Base-by-base conservation (phyloP, 305 asterid species). In the Fraxinus angustifolia region DNA sequence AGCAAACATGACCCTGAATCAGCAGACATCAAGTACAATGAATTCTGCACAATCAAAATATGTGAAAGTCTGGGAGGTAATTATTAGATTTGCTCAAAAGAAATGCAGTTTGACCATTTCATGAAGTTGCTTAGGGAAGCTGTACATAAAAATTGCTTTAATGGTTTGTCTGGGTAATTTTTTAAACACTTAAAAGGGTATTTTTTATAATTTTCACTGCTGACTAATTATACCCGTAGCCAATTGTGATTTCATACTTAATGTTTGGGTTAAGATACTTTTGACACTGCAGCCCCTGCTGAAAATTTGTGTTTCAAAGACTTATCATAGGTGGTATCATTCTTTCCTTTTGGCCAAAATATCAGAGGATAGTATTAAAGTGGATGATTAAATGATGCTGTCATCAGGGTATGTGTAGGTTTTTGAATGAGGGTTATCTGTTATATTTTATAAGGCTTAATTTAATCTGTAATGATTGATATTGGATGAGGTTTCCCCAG, bases 11-110 rank as follows among this genome's bases (percentile, higher is more conserved):
- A 83, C 98, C 80, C 73, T 91, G 84, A 84, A 92, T 67, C 99
- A 93, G 91, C 98, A 90, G 86, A 82, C 97, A 16, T 81, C 98
- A 62, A 88, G 83, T 86, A 83, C 92, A 73, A 67, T 92, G 83
- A 96, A 88, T 82, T 78, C 99, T 48, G 90, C 96, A 53, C 98
- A 93, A 77, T 92, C 98, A 76, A 93, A 95, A 88, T 95, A 91
- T 82, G 87, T 95, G 30, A 92, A 88, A 89, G 97, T 95, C 85
- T 95, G 99, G 99, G 99, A 95, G 99, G 99, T 95, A 92, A 82
- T 77, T 73, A 73, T 48, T 65, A 68, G 4, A 60, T 19, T 60
- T 60, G 14, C 71, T 7, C 14, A 30, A 68, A 68, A 68, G 28
- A 8, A 11, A 16, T 67, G 34, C 35, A 21, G 34, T 62, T 21